These are phyloP conservation scores for Volvox carteri DNA, from an alignment of 163 green algal genomes.

Conservation along the genomic window DNA sequence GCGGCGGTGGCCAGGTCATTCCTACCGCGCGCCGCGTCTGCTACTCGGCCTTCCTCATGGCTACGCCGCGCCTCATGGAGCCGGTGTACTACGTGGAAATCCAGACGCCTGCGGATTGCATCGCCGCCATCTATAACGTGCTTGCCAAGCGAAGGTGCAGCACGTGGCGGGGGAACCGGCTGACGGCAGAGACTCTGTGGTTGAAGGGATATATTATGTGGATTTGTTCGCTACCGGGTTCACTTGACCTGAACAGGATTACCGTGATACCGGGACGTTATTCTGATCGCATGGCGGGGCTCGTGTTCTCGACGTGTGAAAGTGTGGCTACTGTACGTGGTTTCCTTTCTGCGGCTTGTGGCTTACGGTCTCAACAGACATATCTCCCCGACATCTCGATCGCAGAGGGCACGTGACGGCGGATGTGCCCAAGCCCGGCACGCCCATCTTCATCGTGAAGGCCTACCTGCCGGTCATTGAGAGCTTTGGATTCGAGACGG, in stretches of 20 bases:
- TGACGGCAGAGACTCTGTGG: too few relatives aligned
- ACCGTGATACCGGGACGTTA: too few relatives aligned
- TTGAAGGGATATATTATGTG: too few relatives aligned
- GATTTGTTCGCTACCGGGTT: too few relatives aligned
- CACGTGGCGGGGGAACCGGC: not conserved
- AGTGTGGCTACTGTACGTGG: too few relatives aligned
- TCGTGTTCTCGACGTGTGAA: too few relatives aligned
- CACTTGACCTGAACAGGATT: too few relatives aligned
- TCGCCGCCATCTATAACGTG: slow-evolving; percentile 97
- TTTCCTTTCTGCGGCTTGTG: too few relatives aligned
- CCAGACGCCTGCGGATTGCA: slow-evolving; percentile 96
- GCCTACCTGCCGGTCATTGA: slow-evolving; percentile 96
- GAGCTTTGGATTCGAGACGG: slow-evolving; percentile 98
- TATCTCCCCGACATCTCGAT: too few relatives aligned
- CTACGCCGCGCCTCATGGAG: slow-evolving; percentile 98
- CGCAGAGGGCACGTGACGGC: slow-evolving; percentile 93
- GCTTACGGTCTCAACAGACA: too few relatives aligned
- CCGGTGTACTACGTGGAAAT: slow-evolving; percentile 98
- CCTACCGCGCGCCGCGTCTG: slow-evolving; percentile 93
- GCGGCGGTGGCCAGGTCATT: slow-evolving; percentile 96
- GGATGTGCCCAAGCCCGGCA: slow-evolving; percentile 95
- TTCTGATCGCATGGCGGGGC: too few relatives aligned
- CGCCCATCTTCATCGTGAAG: slow-evolving; percentile 97
- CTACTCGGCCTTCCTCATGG: slow-evolving; percentile 98
- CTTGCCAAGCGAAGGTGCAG: slow-evolving; percentile 86